A percentile compares a stretch with the other conserved stretches of the same genome.
phyloP scores from a whole-genome alignment of 2,329 filamentous ascomycete species.

The Coniochaeta ligniaria region DNA sequence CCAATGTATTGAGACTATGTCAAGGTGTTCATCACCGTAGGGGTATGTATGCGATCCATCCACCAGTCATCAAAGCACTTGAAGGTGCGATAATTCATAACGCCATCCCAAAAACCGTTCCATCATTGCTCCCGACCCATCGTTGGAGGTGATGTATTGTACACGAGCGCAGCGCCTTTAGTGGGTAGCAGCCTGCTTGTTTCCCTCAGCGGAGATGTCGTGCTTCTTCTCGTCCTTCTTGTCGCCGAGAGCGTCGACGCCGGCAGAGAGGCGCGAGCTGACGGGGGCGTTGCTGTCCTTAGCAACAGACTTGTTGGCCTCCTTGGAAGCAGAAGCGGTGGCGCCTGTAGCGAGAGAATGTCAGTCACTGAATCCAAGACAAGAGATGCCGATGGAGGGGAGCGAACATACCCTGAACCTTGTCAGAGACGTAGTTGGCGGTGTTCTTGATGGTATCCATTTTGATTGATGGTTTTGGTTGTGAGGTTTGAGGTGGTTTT shows the following conservation, averaged over 20 bases:
- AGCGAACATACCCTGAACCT: constrained; percentile 31
- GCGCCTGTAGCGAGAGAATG: constrained; percentile 20
- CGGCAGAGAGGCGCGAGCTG: constrained; percentile 28
- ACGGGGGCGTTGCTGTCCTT: constrained; percentile 43
- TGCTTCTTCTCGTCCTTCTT: constrained; percentile 22
- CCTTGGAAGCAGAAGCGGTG: constrained; percentile 39
- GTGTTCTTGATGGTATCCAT: constrained; percentile 41
- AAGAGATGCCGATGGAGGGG: not conserved
- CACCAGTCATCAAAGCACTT: not conserved
- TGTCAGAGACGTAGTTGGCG: constrained; percentile 54
- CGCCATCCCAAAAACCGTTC: constrained; percentile 3
- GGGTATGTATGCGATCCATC: not conserved
- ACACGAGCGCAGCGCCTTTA: constrained; percentile 15
- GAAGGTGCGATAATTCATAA: not conserved
- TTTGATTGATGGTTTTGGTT: constrained; percentile 15
- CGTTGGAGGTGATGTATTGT: constrained; percentile 2
- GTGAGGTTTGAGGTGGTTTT: constrained; percentile 6
- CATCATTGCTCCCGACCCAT: not conserved
- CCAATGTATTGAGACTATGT: not conserved
- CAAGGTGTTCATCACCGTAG: not conserved
- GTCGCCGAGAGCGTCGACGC: constrained; percentile 25
- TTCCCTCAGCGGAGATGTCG: constrained; percentile 26
- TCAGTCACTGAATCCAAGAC: constrained; percentile 3
- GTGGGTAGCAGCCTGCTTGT: constrained; percentile 30
- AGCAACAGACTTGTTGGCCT: constrained; percentile 52